These are phyloP conservation scores for Leccinum subgranulosum DNA, from an alignment of 768 basidiomycete genomes.

Conservation along the genomic window DNA sequence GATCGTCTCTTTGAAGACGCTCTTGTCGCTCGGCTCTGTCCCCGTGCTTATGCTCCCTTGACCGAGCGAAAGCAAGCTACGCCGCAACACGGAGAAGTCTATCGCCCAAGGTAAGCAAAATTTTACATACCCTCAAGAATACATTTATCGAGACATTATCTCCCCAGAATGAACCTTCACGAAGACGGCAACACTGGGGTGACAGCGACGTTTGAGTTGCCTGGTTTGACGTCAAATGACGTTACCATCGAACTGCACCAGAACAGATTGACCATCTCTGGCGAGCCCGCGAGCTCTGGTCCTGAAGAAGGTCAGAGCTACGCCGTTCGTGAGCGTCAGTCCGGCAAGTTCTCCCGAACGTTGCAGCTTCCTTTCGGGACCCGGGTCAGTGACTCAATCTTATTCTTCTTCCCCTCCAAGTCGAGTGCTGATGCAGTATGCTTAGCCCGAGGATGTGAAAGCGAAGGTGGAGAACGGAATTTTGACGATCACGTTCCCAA, in stretches of 20 bases:
- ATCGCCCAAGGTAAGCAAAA: conserved; percentile 21
- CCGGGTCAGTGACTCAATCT: background rate
- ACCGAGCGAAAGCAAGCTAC: background rate
- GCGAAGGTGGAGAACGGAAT: conserved; percentile 46
- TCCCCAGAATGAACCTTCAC: conserved; percentile 43
- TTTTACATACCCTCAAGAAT: background rate
- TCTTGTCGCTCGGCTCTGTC: conserved; percentile 19
- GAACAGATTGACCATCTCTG: conserved; percentile 46
- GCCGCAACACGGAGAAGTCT: background rate
- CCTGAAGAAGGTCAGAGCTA: conserved; percentile 37
- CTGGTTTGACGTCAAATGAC: conserved; percentile 49
- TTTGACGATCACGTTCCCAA: conserved; percentile 45
- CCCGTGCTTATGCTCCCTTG: background rate
- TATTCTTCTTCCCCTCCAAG: background rate
- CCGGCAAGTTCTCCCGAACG: background rate
- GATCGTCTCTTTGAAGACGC: conserved; percentile 15
- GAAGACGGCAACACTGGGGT: conserved; percentile 41
- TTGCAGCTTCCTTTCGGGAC: background rate
- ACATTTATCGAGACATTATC: no score
- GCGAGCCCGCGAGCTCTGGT: conserved; percentile 34
- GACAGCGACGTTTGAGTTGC: conserved; percentile 54
- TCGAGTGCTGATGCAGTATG: background rate
- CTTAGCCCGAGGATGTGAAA: conserved; percentile 41
- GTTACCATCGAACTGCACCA: conserved; percentile 47
- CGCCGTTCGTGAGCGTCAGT: conserved; percentile 11